Conservation (phyloP, 176 grass and related monocot species). For the Typha latifolia region DNA sequence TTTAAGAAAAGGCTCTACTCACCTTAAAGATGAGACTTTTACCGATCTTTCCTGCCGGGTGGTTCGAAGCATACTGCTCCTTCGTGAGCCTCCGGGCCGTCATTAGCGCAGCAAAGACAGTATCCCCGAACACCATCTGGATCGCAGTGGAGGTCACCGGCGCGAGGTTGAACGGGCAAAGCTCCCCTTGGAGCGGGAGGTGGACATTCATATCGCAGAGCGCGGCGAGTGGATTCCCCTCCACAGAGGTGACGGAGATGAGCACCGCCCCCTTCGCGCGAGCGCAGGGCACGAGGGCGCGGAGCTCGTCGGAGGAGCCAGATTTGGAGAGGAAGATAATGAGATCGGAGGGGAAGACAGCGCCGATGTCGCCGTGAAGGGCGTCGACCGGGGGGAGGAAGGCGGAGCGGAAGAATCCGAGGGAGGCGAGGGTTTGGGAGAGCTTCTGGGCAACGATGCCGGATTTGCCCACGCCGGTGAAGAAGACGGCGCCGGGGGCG, state of each 20-base stretch:
- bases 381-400: constrained; percentile 83
- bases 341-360: constrained; percentile 63
- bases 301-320: constrained; percentile 84
- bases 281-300: constrained; percentile 66
- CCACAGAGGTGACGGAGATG: constrained; percentile 69
- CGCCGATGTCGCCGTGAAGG: constrained; percentile 88
- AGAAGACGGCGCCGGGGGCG: constrained; percentile 74
- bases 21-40: constrained; percentile 98
- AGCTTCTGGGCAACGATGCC: constrained; percentile 74
- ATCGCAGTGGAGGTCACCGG: constrained; percentile 78
- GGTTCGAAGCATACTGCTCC: constrained; percentile 79
- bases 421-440: constrained; percentile 74
- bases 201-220: constrained; percentile 80
- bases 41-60: constrained; percentile 93
- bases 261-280: constrained; percentile 69
- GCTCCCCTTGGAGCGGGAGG: constrained; percentile 87
- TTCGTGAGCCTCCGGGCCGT: constrained; percentile 42
- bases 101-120: constrained; percentile 79
- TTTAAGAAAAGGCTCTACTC: background rate
- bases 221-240: constrained; percentile 46
- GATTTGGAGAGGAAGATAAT: constrained; percentile 91
- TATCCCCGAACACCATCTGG: constrained; percentile 92
- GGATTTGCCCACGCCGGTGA: constrained; percentile 90
- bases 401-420: constrained; percentile 58
- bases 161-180: constrained; percentile 86